Percentiles rank a stretch among this genome's conserved stretches.
Conservation (phyloP, 192 early-diverging fungal species). For the Coemansia sp. region DNA sequence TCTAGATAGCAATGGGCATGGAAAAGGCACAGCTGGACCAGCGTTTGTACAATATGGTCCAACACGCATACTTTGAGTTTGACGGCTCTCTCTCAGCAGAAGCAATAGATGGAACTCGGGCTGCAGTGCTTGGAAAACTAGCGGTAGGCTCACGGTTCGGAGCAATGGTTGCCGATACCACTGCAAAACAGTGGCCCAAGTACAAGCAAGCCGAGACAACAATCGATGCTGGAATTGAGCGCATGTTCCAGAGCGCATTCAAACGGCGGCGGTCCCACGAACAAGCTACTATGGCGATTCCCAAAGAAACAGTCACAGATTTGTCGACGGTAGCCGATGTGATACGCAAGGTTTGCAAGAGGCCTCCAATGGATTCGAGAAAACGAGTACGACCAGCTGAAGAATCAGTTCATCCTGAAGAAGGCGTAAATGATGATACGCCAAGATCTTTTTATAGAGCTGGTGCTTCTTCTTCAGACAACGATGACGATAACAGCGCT, state of each 20-base stretch:
- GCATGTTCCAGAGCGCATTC: background rate
- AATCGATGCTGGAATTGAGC: background rate
- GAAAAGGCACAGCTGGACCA: slow-evolving; percentile 10
- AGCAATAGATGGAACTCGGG: background rate
- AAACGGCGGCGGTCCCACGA: background rate
- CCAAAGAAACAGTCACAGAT: background rate
- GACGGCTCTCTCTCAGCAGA: background rate
- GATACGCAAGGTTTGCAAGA: background rate
- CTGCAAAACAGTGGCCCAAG: background rate
- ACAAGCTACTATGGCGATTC: background rate
- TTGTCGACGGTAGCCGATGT: background rate
- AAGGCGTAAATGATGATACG: background rate
- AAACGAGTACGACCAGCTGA: background rate
- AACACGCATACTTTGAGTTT: slow-evolving; percentile 24
- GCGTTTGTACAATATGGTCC: slow-evolving; percentile 9
- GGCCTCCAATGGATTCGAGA: background rate
- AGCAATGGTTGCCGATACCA: background rate
- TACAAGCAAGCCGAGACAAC: background rate
- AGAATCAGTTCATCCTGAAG: background rate
- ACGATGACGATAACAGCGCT: background rate
- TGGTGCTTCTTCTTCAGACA: background rate
- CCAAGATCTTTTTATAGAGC: background rate
- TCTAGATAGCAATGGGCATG: background rate
- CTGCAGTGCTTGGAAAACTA: background rate
- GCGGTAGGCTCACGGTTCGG: background rate